phyloP scores from a whole-genome alignment of 805 yeast species.

The Suhomyces canberraensis region DNA sequence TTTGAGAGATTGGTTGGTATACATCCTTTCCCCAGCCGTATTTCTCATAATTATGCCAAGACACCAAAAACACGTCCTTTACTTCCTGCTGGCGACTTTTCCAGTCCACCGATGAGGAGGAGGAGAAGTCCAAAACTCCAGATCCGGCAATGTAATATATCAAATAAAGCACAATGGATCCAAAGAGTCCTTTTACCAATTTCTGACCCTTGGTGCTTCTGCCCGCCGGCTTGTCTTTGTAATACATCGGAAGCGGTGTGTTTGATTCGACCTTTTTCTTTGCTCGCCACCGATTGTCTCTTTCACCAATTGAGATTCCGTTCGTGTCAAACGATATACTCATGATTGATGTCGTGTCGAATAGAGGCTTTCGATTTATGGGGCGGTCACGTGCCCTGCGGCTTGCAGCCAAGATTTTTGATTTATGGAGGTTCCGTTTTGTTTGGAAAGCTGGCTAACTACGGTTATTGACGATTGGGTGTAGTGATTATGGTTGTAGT shows the following conservation, averaged over 20 bases:
- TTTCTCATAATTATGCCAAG: conserved; percentile 73
- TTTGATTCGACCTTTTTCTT: conserved; percentile 7
- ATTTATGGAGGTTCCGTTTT: too few relatives aligned
- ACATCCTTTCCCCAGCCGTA: conserved; percentile 86
- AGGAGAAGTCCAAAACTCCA: conserved; percentile 7
- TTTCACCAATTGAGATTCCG: conserved; percentile 10
- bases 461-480: too few relatives aligned
- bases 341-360: conserved; percentile 3
- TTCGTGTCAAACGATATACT: conserved; percentile 10
- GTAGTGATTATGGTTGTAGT: too few relatives aligned
- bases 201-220: conserved; percentile 19
- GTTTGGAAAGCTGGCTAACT: too few relatives aligned
- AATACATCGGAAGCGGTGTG: conserved; percentile 28
- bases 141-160: conserved; percentile 25
- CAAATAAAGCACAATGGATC: conserved; percentile 39
- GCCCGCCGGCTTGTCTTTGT: conserved; percentile 31
- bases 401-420: too few relatives aligned
- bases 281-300: conserved; percentile 18
- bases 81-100: conserved; percentile 52
- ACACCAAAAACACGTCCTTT: conserved; percentile 61
- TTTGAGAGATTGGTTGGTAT: conserved; percentile 63
- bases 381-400: conserved; percentile 14
- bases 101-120: conserved; percentile 35
- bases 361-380: neutral
- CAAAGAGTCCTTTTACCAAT: conserved; percentile 43